Conservation (phyloP, 176 grass and related monocot species). For the Calamus simplicifolius region DNA sequence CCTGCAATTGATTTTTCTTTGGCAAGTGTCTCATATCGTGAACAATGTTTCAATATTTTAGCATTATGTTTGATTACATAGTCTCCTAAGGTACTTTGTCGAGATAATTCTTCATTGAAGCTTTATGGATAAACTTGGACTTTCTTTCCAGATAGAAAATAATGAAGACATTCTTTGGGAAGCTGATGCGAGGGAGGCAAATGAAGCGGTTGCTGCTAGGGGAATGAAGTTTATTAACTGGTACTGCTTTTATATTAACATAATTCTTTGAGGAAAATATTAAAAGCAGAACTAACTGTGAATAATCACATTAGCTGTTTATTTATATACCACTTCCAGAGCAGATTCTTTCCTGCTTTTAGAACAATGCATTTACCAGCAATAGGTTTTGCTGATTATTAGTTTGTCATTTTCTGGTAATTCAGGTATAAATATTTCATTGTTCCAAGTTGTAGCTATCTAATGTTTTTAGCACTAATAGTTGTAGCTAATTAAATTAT, state of each 20-base stretch:
- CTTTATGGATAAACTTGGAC: neutral
- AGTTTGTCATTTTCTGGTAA: too few relatives aligned
- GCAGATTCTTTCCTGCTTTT: too few relatives aligned
- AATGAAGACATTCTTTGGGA: constrained; percentile 85
- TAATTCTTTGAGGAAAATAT: neutral
- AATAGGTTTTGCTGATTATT: too few relatives aligned
- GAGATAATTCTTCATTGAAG: neutral
- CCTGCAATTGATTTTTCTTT: constrained; percentile 95
- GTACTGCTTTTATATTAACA: constrained; percentile 28
- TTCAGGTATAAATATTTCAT: too few relatives aligned
- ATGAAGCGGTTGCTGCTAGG: constrained; percentile 50
- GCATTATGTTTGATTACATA: neutral
- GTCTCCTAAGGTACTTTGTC: neutral
- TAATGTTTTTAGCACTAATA: too few relatives aligned
- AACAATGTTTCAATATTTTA: neutral
- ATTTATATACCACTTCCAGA: too few relatives aligned
- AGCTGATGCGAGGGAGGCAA: constrained; percentile 61
- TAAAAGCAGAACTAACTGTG: too few relatives aligned
- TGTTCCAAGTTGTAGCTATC: too few relatives aligned
- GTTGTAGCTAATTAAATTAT: too few relatives aligned
- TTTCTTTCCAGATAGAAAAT: constrained; percentile 55
- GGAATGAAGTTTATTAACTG: constrained; percentile 83
- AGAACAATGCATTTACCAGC: too few relatives aligned
- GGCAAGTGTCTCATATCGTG: constrained; percentile 37
- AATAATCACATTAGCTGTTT: too few relatives aligned